Evolutionary conservation across 2,329 filamentous ascomycete genomes (phyloP), one percentile per base, ranked within the genome.

Genomic region (Ilyonectria robusta): DNA sequence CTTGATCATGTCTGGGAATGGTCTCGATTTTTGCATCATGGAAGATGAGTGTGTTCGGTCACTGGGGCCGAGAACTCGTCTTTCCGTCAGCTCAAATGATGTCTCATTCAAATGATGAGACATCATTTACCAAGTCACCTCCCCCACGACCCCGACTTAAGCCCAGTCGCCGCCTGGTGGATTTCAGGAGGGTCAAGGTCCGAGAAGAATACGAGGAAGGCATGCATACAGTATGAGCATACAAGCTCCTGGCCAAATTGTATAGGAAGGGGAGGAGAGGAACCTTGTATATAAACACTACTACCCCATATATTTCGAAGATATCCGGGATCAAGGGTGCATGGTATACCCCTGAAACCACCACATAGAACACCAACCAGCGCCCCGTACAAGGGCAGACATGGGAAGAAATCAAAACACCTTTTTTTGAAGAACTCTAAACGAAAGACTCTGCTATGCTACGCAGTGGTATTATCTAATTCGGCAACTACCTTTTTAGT

Each of bases 401-500:
- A 42, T 37, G 42, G 31, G 42, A 33, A 37, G 42, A 62, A 35
- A 56, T 40, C 21, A 62, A 40, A 48, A 37, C 51, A 31, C 42
- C 50, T 44, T 55, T 55, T 55, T 62, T 54, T 61, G 26, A 26
- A 17, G 29, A 23, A 17, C 17, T n/a, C 29, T n/a, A 48, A 35
- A 33, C 42, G 40, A 40, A 37, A 37, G n/a, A 42, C 50, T 53
- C 50, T 55, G 29, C 29, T 42, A 21, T 60, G 50, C 62, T 59
- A 59, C 50, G 40, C n/a, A 23, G 59, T 68, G 54, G 35, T 70
- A 67, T 64, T 70, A 71, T 75, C 70, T 68, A 71, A 68, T 50
- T 17, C 58, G 56, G 57, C 69, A 57, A 50, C 59, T 51, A 48
- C n/a, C 8, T 33, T 35, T 66, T 57, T 73, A 79, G 51, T 81